Percentiles rank a stretch among this genome's conserved stretches.
These are phyloP conservation scores for Scutellaria galericulata DNA, from an alignment of 257 asterid species.

Conservation along the genomic window DNA sequence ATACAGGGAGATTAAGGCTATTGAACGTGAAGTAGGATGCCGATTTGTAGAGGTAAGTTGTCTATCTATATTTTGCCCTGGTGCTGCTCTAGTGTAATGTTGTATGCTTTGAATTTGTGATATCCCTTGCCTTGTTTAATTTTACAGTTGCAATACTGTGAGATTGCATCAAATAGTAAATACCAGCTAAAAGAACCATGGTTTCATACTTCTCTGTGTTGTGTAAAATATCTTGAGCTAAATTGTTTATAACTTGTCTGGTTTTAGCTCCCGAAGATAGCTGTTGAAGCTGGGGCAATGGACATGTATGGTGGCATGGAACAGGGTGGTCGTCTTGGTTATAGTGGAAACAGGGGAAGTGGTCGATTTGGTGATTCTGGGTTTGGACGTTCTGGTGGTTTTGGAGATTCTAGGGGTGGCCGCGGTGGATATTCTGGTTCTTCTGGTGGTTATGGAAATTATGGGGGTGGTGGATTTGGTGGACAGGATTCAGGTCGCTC, in stretches of 20 bases:
- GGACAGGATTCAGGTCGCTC: constrained; percentile 46
- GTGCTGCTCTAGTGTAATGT: constrained; percentile 23
- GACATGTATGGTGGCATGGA: constrained; percentile 57
- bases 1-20: constrained; percentile 65
- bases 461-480: constrained; percentile 45
- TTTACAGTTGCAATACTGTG: constrained; percentile 7
- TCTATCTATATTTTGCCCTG: constrained; percentile 12
- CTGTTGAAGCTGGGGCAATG: constrained; percentile 61
- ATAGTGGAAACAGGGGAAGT: constrained; percentile 43
- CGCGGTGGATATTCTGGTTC: constrained; percentile 42
- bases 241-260: constrained; percentile 24
- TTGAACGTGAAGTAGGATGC: constrained; percentile 94
- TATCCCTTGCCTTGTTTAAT: constrained; percentile 5
- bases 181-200: not conserved
- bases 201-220: not conserved
- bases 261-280: constrained; percentile 68
- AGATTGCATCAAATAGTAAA: not conserved
- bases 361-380: constrained; percentile 68
- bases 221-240: constrained; percentile 17
- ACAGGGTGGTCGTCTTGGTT: constrained; percentile 43
- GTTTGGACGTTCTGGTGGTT: constrained; percentile 65
- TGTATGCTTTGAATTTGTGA: constrained; percentile 18
- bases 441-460: constrained; percentile 44
- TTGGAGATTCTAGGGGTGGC: constrained; percentile 49
- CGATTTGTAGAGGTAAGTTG: constrained; percentile 69